phyloP scores from a whole-genome alignment of 2,329 filamentous ascomycete species.

The Rasamsonia emersonii region DNA sequence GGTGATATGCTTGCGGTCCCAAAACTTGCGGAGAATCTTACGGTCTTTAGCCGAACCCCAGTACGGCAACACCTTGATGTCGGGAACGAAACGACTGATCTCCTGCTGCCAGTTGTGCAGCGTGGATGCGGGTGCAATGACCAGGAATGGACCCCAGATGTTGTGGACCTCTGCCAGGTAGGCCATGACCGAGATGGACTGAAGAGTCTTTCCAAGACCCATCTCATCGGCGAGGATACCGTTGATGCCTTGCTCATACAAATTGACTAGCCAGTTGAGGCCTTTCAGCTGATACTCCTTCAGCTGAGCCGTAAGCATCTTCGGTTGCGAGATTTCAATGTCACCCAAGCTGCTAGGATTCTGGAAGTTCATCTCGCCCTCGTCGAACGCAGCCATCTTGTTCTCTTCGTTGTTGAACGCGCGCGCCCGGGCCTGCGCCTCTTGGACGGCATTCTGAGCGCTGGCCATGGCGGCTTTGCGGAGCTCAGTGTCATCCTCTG shows the following conservation, averaged over 20 bases:
- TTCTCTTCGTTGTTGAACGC: slow-evolving; percentile 74
- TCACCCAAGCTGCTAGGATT: slow-evolving; percentile 93
- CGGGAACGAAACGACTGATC: slow-evolving; percentile 87
- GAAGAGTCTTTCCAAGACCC: slow-evolving; percentile 98
- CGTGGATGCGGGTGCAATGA: slow-evolving; percentile 91
- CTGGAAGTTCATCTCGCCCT: slow-evolving; percentile 99
- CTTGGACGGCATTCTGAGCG: slow-evolving; percentile 88
- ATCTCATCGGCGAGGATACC: slow-evolving; percentile 98
- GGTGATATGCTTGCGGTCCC: slow-evolving; percentile 95
- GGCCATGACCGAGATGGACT: slow-evolving; percentile 98
- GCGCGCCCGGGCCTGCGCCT: slow-evolving; percentile 85
- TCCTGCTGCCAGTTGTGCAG: slow-evolving; percentile 99
- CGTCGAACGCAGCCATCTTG: slow-evolving; percentile 67
- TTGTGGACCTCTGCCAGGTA: slow-evolving; percentile 96
- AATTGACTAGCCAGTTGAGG: slow-evolving; percentile 96
- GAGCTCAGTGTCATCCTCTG: slow-evolving; percentile 77
- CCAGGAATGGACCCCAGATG: slow-evolving; percentile 95
- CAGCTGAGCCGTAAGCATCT: slow-evolving; percentile 83
- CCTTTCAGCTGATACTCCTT: slow-evolving; percentile 99
- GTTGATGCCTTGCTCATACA: slow-evolving; percentile 99
- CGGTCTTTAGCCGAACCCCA: slow-evolving; percentile 93
- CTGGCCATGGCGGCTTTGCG: slow-evolving; percentile 85
- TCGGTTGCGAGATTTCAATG: slow-evolving; percentile 88
- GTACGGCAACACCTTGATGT: slow-evolving; percentile 91
- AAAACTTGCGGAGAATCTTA: slow-evolving; percentile 95